Base-by-base conservation (phyloP, 2,329 filamentous ascomycete genomes). In the Sporothrix pseudoabietina region DNA sequence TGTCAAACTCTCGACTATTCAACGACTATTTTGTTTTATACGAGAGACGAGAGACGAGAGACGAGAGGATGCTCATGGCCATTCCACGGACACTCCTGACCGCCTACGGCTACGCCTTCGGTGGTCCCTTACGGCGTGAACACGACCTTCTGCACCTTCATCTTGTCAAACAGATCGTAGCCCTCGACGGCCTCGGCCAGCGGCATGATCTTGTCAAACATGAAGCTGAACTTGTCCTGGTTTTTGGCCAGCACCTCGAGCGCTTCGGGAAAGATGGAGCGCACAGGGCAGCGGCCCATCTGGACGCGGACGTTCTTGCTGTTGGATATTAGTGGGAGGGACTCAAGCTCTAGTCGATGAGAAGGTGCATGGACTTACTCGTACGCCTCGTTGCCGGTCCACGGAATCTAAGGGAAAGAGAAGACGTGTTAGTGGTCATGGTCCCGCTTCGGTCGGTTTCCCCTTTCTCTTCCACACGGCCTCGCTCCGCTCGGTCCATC, bases 241-340 rank as follows among this genome's bases (percentile, higher is more conserved):
- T 90, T 91, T 80, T 88, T 87, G 77, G 88, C 88, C 74, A 94
- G 81, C 74, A 92, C 82, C 39, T 87, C 84, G 63, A 94, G 82
- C 10, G 92, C 89, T 74, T 91, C 85, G 14, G 86, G 82, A 77
- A 93, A 92, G 73, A 93, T 87, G 49, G 89, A 90, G 72, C 91
- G 86, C 16, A 94, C 92, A 2, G 92, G 92, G 78, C 91, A 94
- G 72, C 92, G 85, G 5, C 92, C 92, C 90, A 94, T 93, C 80
- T 92, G 90, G 44, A 94, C 77, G 61, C 87, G 88, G 74, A 94
- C 77, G 76, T 94, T 94, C 81, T 94, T 94, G 68, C 88, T 87
- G 22, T 14, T 35, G 26, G 22, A 6, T 30, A 32, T 70, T 39
- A 57, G 49, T 26, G 22, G 26, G 22, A 12, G 22, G 49, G 19